Conservation (phyloP, 495 filamentous ascomycete genomes). For the Lindgomyces ingoldianus region DNA sequence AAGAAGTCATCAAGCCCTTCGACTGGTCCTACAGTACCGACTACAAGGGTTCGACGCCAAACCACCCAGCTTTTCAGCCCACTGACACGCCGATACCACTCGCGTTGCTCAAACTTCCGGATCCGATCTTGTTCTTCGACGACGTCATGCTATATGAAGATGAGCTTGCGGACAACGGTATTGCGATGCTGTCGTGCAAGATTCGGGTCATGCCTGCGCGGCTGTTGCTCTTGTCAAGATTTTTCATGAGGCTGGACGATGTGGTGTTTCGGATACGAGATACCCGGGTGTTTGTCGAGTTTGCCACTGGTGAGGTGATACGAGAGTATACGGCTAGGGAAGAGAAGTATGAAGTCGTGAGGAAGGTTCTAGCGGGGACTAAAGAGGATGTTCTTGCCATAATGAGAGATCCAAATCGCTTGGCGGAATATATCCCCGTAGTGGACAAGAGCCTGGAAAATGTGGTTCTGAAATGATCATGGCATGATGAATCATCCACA, state of each 20-base stretch:
- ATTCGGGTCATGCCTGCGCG: constrained; percentile 86
- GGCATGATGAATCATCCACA: too few species aligned
- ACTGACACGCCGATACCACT: constrained; percentile 71
- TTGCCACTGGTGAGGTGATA: constrained; percentile 75
- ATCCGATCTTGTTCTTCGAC: constrained; percentile 94
- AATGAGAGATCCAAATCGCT: constrained; percentile 78
- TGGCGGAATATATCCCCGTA: constrained; percentile 71
- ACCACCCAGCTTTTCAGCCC: constrained; percentile 50
- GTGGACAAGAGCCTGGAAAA: constrained; percentile 61
- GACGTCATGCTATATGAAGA: constrained; percentile 95
- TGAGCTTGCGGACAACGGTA: constrained; percentile 96
- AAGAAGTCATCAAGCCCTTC: constrained; percentile 90
- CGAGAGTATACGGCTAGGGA: constrained; percentile 87
- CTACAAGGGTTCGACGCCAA: constrained; percentile 67
- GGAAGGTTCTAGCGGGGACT: constrained; percentile 66
- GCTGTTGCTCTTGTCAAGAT: constrained; percentile 78
- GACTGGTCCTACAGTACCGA: constrained; percentile 96
- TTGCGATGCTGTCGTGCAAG: constrained; percentile 83
- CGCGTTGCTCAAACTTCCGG: constrained; percentile 76
- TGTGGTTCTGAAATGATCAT: constrained; percentile 33
- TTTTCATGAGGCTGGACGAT: constrained; percentile 90
- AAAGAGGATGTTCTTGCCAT: constrained; percentile 75
- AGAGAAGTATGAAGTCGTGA: constrained; percentile 72
- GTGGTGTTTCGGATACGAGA: constrained; percentile 85
- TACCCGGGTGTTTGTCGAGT: constrained; percentile 90